Evolutionary conservation across 2,329 filamentous ascomycete species (phyloP).

Genomic region (Coleophoma crateriformis): DNA sequence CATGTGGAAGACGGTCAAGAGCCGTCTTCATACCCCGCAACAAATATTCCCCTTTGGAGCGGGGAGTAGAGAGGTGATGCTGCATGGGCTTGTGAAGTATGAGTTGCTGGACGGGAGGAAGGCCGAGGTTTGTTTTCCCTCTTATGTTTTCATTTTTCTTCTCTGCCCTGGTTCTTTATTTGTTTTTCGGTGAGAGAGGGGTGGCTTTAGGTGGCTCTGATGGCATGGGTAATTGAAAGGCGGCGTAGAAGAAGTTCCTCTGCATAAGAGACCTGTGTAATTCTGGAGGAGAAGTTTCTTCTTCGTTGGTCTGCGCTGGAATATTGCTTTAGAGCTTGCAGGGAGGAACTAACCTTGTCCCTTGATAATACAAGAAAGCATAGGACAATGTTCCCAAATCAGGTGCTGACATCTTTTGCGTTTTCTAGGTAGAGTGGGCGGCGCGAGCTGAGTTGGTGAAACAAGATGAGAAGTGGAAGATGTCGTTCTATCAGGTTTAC

Average conservation of each 20-base stretch:
- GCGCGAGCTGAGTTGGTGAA: slow-evolving; percentile 19
- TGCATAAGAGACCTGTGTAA: no score
- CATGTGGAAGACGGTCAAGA: background rate
- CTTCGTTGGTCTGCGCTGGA: no score
- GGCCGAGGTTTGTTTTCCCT: background rate
- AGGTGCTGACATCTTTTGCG: no score
- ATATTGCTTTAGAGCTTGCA: no score
- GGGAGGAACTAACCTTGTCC: no score
- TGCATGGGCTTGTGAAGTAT: background rate
- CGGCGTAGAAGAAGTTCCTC: no score
- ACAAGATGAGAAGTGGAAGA: slow-evolving; percentile 19
- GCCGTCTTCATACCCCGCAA: background rate
- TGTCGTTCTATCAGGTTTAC: slow-evolving; percentile 24
- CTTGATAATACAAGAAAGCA: no score
- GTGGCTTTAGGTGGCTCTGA: no score
- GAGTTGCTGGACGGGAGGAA: background rate
- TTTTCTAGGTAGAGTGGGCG: slow-evolving; percentile 14
- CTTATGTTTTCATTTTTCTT: background rate
- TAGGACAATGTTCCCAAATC: no score
- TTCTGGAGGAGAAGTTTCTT: no score
- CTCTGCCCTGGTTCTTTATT: background rate
- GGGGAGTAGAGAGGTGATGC: background rate
- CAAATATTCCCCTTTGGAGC: background rate
- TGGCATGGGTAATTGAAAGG: no score
- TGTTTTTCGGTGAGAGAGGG: background rate